Evolutionary conservation across 768 basidiomycete genomes (phyloP), one percentile per base, ranked within the genome.

Genomic region (Lentinula detonsa): DNA sequence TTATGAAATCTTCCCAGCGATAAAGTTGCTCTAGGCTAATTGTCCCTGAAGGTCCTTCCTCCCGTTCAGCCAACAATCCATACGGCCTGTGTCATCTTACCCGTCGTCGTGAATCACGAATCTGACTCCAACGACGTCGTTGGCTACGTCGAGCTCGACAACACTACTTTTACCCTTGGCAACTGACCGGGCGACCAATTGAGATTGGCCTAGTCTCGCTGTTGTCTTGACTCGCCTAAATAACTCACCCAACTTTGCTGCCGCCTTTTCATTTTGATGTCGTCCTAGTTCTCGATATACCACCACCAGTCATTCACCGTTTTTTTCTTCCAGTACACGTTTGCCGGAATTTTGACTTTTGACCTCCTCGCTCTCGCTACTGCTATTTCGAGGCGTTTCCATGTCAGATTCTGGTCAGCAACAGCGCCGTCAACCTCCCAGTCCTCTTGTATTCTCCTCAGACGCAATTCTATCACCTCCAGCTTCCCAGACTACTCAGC

Each of bases 381-480:
- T 56, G 33, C 28, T 57, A 10, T 46, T 35, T 57, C 31, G 42
- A 46, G 40, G 46, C 33, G 46, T 35, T 59, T 40, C 64, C 70
- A 85, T 85, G 84, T 78, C 83, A 62, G 83, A 84, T 65, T 69
- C 80, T 33, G 48, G 40, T 23, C 76, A 72, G 69, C 71, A 72
- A 63, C 74, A 76, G 46, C 83, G 84, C 66, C 80, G 84, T 58
- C 82, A 81, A 68, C 85, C 85, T 46, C 89, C 91, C n/a, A 88
- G 87, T 66, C 90, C 90, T 63, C 88, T 91, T 71, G 83, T 92
- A 50, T 87, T 91, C 71, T 79, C 86, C 53, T 85, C 88, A 62
- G 88, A 90, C 66, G 74, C 83, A 39, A 81, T 83, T 63, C 71
- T 85, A 35, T 81, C 85, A 10, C 78, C 83, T 34, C 75, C 78